phyloP scores from a whole-genome alignment of 805 yeast species.

The Ogataea pilisensis region DNA sequence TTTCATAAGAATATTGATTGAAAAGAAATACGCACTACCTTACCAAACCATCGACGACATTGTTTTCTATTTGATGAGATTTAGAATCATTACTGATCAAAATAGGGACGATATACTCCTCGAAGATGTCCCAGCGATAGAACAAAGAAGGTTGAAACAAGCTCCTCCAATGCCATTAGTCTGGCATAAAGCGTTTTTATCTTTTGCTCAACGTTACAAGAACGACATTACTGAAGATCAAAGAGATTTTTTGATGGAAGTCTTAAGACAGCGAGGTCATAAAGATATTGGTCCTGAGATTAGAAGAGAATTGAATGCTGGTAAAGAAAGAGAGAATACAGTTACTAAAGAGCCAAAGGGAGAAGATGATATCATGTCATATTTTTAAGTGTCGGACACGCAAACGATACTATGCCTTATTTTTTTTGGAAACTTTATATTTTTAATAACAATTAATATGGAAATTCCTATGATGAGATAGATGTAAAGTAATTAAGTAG shows the following conservation, averaged over 20 bases:
- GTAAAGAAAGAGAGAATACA: conserved; percentile 50
- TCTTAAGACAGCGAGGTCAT: conserved; percentile 86
- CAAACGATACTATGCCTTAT: neutral
- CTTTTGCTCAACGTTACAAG: conserved; percentile 93
- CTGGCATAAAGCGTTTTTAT: conserved; percentile 95
- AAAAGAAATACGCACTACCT: conserved; percentile 94
- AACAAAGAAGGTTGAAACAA: conserved; percentile 27
- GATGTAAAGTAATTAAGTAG: no score
- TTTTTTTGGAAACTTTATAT: neutral
- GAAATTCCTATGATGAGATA: no score
- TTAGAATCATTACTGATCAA: conserved; percentile 56
- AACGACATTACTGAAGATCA: conserved; percentile 99
- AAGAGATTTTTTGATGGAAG: conserved; percentile 88
- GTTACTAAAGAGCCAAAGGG: conserved; percentile 7
- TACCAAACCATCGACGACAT: conserved; percentile 93
- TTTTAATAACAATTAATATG: no score
- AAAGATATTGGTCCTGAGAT: conserved; percentile 89
- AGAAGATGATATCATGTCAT: conserved; percentile 4
- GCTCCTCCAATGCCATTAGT: conserved; percentile 80
- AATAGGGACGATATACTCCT: conserved; percentile 20
- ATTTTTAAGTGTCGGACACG: neutral
- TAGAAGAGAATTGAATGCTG: conserved; percentile 88
- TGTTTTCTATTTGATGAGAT: conserved; percentile 91
- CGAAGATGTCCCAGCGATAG: conserved; percentile 26
- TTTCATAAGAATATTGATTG: conserved; percentile 82